These are phyloP conservation scores for Puccinia hordei DNA, from an alignment of 1,284 basidiomycete species.

Conservation along the genomic window DNA sequence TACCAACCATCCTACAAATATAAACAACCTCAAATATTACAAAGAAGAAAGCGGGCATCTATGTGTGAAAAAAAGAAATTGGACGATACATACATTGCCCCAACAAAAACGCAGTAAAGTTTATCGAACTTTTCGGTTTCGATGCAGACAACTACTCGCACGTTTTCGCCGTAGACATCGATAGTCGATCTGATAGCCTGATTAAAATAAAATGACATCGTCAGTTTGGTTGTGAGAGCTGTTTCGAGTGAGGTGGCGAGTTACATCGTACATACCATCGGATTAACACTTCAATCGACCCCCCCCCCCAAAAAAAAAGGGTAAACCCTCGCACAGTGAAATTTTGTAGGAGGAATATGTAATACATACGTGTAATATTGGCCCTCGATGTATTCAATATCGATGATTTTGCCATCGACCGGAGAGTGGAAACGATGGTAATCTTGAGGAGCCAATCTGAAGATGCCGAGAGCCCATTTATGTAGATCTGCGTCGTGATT, in stretches of 20 bases:
- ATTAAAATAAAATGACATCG: too few species aligned
- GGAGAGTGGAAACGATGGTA: conserved; percentile 96
- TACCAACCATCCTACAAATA: conserved; percentile 47
- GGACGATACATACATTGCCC: conserved; percentile 47
- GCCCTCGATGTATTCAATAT: conserved; percentile 56
- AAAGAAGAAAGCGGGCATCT: background rate
- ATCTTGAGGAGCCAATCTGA: conserved; percentile 77
- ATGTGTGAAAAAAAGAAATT: background rate
- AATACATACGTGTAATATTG: conserved; percentile 58
- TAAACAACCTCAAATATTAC: too few species aligned
- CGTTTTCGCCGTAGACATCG: conserved; percentile 64
- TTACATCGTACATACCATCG: conserved; percentile 15
- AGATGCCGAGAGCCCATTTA: conserved; percentile 41
- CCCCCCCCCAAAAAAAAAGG: background rate
- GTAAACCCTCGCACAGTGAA: background rate
- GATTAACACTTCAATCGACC: conserved; percentile 53
- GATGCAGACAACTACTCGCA: conserved; percentile 82
- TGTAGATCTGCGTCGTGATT: background rate
- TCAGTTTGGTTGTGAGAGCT: too few species aligned
- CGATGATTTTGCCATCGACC: conserved; percentile 68
- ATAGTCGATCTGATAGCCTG: conserved; percentile 56
- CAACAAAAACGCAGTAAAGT: conserved; percentile 47
- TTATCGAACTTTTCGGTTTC: conserved; percentile 30
- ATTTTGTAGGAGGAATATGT: conserved; percentile 45
- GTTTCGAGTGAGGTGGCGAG: background rate